These are phyloP conservation scores for Russula lepida DNA, from an alignment of 768 basidiomycete species.

Conservation along the genomic window DNA sequence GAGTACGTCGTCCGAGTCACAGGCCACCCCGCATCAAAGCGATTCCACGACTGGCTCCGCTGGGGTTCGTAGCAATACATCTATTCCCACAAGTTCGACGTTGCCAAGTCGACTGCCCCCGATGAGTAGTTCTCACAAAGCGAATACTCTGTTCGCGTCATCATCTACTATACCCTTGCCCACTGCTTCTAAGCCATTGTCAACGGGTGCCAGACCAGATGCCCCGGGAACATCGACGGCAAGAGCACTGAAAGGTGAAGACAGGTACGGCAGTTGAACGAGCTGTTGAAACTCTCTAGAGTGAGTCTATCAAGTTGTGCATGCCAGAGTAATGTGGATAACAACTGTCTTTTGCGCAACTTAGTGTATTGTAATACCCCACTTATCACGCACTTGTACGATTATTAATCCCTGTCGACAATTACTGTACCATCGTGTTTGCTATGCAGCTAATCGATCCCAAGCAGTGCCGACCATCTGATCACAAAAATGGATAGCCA, in stretches of 20 bases:
- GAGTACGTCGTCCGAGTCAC: constrained; percentile 9
- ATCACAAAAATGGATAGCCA: not conserved
- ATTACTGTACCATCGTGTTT: too few relatives aligned
- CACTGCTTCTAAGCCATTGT: constrained; percentile 7
- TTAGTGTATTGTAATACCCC: too few relatives aligned
- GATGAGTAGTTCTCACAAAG: constrained; percentile 15
- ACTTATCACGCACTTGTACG: too few relatives aligned
- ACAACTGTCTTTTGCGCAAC: too few relatives aligned
- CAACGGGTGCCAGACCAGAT: constrained; percentile 8
- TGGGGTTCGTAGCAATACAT: constrained; percentile 19
- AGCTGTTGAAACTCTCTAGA: too few relatives aligned
- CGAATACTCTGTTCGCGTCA: not conserved
- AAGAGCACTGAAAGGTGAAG: too few relatives aligned
- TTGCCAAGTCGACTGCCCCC: constrained; percentile 19
- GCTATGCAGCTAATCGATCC: too few relatives aligned
- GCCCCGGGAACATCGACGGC: constrained; percentile 20
- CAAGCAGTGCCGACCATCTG: not conserved
- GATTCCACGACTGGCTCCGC: constrained; percentile 18
- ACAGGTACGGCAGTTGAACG: too few relatives aligned
- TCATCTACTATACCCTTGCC: constrained; percentile 10
- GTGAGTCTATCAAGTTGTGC: too few relatives aligned
- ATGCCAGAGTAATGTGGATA: too few relatives aligned
- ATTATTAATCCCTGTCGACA: too few relatives aligned
- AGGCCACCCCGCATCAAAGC: constrained; percentile 24
- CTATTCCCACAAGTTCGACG: constrained; percentile 14